Conservation (phyloP, 805 yeast genomes). For the Wickerhamiella siamensis region DNA sequence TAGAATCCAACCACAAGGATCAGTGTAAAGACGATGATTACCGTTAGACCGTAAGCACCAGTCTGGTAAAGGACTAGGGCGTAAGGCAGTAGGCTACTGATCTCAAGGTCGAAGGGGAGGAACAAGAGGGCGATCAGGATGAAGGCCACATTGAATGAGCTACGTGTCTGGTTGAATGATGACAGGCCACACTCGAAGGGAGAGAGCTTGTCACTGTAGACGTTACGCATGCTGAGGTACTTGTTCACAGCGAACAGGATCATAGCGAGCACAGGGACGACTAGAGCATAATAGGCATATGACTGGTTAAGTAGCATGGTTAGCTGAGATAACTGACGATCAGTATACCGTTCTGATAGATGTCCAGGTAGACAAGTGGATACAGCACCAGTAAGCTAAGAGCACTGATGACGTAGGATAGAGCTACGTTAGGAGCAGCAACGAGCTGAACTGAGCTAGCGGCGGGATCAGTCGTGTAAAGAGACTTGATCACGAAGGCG, state of each 20-base stretch:
- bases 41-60: conserved; percentile 1
- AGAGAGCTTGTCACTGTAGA: conserved; percentile 13
- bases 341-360: conserved; percentile 13
- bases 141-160: conserved; percentile 5
- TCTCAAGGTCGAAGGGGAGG: conserved; percentile 3
- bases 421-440: too few species aligned
- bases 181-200: conserved; percentile 11
- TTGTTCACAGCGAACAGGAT: conserved; percentile 13
- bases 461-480: conserved; percentile 9
- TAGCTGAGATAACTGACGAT: conserved; percentile 14
- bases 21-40: conserved; percentile 4
- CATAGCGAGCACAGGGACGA: conserved; percentile 6
- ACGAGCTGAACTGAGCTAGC: too few species aligned
- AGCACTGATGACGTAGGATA: conserved; percentile 9
- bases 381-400: conserved; percentile 14
- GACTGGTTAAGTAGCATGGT: too few species aligned
- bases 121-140: conserved; percentile 4
- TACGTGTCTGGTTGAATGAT: conserved; percentile 9
- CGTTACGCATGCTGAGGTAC: conserved; percentile 13
- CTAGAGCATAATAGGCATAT: conserved; percentile 11
- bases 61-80: neutral
- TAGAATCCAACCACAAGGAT: conserved; percentile 3
- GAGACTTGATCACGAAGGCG: conserved; percentile 12
- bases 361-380: conserved; percentile 14
- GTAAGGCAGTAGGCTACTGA: conserved; percentile 5